Percentiles rank a stretch among this genome's conserved stretches.
Evolutionary conservation across 257 asterid genomes (phyloP).

Genomic region (Nicotiana knightiana): DNA sequence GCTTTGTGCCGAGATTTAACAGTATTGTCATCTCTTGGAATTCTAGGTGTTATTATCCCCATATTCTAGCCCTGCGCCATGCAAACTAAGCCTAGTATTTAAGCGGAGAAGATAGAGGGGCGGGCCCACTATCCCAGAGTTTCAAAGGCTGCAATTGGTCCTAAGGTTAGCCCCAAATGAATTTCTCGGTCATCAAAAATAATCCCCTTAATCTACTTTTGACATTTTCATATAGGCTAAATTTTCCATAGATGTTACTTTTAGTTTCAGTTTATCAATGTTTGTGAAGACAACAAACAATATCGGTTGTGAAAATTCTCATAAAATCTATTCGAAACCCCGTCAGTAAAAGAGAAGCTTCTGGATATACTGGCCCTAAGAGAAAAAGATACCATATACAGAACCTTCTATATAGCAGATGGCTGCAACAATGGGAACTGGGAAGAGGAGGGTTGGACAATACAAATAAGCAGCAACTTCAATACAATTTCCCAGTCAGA

Average conservation of each 20-base stretch:
- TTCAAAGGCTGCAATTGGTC: no score
- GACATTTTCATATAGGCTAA: not conserved
- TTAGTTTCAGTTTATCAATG: not conserved
- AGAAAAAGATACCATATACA: not conserved
- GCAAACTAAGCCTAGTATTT: no score
- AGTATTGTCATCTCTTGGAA: not conserved
- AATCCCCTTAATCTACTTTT: not conserved
- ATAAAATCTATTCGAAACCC: not conserved
- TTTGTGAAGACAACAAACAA: not conserved
- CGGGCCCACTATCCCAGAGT: no score
- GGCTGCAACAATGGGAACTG: not conserved
- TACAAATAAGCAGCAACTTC: not conserved
- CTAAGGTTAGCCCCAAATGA: no score
- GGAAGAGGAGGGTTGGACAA: not conserved
- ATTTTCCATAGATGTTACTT: not conserved
- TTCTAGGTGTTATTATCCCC: not conserved
- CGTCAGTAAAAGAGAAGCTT: not conserved
- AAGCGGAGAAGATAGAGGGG: no score
- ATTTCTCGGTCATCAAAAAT: no score
- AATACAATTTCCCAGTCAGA: not conserved
- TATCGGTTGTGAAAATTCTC: not conserved
- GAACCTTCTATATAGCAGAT: not conserved
- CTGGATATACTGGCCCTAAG: not conserved
- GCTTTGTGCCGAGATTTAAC: not conserved
- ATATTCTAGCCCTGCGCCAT: not conserved